Percentiles rank a stretch among this genome's conserved stretches.
Conservation (phyloP, 208 protist genomes). For the Novymonas esmeraldas region DNA sequence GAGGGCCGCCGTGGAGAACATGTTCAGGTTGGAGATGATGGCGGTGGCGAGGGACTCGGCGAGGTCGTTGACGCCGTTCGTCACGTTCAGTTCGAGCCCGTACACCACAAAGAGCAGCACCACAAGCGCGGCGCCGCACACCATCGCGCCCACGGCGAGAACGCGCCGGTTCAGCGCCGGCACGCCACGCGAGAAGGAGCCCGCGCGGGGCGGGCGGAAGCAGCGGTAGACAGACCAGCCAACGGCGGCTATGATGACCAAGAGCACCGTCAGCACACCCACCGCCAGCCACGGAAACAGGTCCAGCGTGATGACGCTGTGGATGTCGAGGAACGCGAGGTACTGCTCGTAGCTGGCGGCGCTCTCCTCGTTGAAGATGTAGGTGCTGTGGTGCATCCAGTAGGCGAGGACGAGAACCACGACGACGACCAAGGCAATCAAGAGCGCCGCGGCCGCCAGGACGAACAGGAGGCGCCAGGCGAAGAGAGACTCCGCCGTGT, state of each 20-base stretch:
- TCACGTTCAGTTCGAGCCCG: slow-evolving; percentile 36
- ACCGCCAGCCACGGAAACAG: slow-evolving; percentile 35
- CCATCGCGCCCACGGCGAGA: slow-evolving; percentile 2
- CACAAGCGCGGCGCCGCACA: slow-evolving; percentile 18
- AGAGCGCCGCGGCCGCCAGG: slow-evolving; percentile 2
- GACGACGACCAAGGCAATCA: slow-evolving; percentile 21
- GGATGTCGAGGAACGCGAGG: slow-evolving; percentile 28
- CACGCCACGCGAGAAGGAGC: slow-evolving; percentile 21
- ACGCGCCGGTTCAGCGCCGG: slow-evolving; percentile 3
- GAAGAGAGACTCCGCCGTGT: slow-evolving; percentile 5
- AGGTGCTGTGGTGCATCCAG: slow-evolving; percentile 36
- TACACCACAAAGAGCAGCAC: slow-evolving; percentile 36
- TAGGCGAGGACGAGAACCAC: slow-evolving; percentile 36
- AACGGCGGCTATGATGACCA: slow-evolving; percentile 23
- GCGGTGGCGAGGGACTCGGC: slow-evolving; percentile 13
- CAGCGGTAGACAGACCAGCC: slow-evolving; percentile 23
- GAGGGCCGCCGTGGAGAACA: slow-evolving; percentile 10
- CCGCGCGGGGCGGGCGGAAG: slow-evolving; percentile 12
- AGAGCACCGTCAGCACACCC: slow-evolving; percentile 27
- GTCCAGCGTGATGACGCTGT: slow-evolving; percentile 31
- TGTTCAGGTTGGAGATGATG: slow-evolving; percentile 24
- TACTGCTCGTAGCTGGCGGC: slow-evolving; percentile 33
- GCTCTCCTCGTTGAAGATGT: slow-evolving; percentile 14
- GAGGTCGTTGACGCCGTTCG: slow-evolving; percentile 33
- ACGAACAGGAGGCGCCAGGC: slow-evolving; percentile 19